phyloP scores from a whole-genome alignment of 345 rosid species.

The Pistacia vera region DNA sequence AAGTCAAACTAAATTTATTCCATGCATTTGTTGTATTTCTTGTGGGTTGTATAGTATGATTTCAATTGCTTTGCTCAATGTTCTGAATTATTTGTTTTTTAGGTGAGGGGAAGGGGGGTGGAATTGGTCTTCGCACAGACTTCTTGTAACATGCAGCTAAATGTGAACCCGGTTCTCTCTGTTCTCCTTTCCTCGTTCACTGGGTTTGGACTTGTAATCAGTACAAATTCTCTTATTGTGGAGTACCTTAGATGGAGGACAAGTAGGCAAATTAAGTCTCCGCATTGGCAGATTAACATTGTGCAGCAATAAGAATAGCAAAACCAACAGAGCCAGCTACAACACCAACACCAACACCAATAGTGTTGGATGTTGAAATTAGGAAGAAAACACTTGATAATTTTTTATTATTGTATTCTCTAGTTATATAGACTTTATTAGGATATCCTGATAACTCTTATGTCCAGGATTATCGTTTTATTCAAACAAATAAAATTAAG shows the following conservation, averaged over 20 bases:
- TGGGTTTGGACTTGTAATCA: constrained; percentile 61
- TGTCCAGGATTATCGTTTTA: no score
- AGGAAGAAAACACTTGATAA: no score
- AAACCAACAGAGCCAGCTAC: constrained; percentile 7
- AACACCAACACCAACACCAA: neutral
- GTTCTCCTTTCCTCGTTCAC: constrained; percentile 56
- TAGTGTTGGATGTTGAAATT: no score
- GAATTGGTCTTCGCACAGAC: neutral
- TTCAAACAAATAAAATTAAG: no score
- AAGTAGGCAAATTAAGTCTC: constrained; percentile 32
- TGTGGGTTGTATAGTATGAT: neutral
- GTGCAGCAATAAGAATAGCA: constrained; percentile 23
- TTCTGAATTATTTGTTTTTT: neutral
- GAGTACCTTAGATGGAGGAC: constrained; percentile 56
- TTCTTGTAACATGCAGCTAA: constrained; percentile 40
- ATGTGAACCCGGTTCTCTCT: constrained; percentile 47
- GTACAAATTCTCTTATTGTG: constrained; percentile 54
- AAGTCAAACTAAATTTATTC: constrained; percentile 19
- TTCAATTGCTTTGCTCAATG: neutral
- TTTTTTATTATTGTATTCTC: no score
- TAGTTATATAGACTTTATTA: no score
- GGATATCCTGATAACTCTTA: no score
- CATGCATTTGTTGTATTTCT: neutral
- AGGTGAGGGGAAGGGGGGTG: neutral
- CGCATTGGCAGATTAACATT: constrained; percentile 18